Conservation (phyloP, 805 yeast species). For the Zygosaccharomyces bailii region DNA sequence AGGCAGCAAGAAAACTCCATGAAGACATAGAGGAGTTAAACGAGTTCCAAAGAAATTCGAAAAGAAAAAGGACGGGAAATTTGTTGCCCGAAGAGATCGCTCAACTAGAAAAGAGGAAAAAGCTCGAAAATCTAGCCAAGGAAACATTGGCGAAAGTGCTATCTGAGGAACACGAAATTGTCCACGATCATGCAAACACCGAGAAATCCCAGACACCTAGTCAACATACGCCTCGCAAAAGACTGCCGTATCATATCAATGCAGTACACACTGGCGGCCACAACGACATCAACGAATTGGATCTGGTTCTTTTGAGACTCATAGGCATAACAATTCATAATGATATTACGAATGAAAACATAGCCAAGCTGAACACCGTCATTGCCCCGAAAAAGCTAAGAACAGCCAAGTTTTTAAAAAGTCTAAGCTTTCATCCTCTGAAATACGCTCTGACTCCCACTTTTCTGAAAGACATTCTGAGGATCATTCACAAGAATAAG, state of each 20-base stretch:
- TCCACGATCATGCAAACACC: constrained; percentile 7
- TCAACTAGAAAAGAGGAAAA: constrained; percentile 31
- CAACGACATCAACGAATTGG: constrained; percentile 42
- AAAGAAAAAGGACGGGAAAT: constrained; percentile 36
- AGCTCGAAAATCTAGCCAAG: constrained; percentile 26
- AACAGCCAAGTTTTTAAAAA: constrained; percentile 80
- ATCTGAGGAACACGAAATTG: constrained; percentile 12
- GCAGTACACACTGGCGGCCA: constrained; percentile 70
- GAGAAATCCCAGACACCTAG: constrained; percentile 17
- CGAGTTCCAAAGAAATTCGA: constrained; percentile 54
- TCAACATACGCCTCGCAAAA: constrained; percentile 10
- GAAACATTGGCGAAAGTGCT: constrained; percentile 12
- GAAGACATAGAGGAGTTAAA: constrained; percentile 66
- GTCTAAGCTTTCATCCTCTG: constrained; percentile 54
- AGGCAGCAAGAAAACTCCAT: constrained; percentile 66
- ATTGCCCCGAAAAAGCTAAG: constrained; percentile 81
- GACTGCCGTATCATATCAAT: constrained; percentile 39
- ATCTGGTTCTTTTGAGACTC: constrained; percentile 41
- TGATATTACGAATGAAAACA: constrained; percentile 19
- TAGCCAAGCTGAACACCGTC: constrained; percentile 44
- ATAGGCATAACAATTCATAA: constrained; percentile 55
- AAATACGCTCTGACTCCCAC: constrained; percentile 53
- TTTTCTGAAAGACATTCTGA: constrained; percentile 44
- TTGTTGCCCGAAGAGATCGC: constrained; percentile 42
- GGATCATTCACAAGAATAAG: constrained; percentile 21